A percentile compares a stretch with the other conserved stretches of the same genome.
Conservation (phyloP, 805 yeast genomes). For the Geotrichum ghanense region DNA sequence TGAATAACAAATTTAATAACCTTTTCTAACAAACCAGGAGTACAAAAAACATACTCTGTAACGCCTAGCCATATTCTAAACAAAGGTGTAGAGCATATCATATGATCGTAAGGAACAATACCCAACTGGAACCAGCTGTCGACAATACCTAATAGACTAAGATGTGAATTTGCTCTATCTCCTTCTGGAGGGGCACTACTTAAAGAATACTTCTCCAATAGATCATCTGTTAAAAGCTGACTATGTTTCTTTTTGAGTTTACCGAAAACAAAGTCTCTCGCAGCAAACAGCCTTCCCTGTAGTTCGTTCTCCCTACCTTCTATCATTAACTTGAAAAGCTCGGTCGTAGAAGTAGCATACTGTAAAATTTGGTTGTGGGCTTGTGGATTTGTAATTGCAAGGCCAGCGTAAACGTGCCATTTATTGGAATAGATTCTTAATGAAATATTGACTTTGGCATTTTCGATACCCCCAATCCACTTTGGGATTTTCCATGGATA, state of each 20-base stretch:
- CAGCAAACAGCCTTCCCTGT: constrained; percentile 44
- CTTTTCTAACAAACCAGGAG: constrained; percentile 71
- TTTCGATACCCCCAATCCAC: constrained; percentile 92
- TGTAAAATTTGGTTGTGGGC: constrained; percentile 88
- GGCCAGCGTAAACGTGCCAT: constrained; percentile 97
- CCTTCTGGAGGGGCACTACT: constrained; percentile 54
- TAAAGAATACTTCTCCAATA: constrained; percentile 71
- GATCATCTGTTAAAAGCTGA: constrained; percentile 61
- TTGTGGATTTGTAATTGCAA: constrained; percentile 90
- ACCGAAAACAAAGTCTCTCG: constrained; percentile 68
- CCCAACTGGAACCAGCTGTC: constrained; percentile 85
- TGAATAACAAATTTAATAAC: constrained; percentile 62
- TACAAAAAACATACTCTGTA: constrained; percentile 79
- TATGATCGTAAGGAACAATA: constrained; percentile 91
- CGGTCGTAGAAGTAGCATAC: constrained; percentile 76
- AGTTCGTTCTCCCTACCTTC: constrained; percentile 53
- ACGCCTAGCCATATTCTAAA: constrained; percentile 92
- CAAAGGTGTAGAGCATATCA: constrained; percentile 89
- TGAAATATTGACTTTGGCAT: constrained; percentile 90
- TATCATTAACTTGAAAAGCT: constrained; percentile 72
- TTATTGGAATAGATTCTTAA: constrained; percentile 83
- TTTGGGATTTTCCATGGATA: constrained; percentile 83
- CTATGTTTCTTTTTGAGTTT: constrained; percentile 41
- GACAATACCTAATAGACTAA: constrained; percentile 79
- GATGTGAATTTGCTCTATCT: constrained; percentile 70